These are phyloP conservation scores for Peronospora destructor DNA, from an alignment of 352 stramenopile genomes.

Conservation along the genomic window DNA sequence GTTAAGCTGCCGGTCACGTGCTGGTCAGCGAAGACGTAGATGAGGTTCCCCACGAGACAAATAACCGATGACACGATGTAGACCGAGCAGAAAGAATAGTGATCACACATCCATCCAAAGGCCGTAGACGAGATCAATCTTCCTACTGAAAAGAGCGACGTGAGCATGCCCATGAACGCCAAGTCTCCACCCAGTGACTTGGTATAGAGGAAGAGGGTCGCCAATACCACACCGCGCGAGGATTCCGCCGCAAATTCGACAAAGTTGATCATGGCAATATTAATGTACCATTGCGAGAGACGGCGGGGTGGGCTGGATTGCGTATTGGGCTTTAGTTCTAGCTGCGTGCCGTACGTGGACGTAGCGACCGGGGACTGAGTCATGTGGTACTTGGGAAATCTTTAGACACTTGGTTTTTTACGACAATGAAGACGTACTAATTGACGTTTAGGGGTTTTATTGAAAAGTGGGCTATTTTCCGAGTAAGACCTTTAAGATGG, in stretches of 20 bases:
- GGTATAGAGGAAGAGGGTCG: conserved; percentile 80
- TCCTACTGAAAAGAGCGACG: conserved; percentile 76
- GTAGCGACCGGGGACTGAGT: not conserved
- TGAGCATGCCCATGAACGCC: conserved; percentile 75
- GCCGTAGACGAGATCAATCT: conserved; percentile 72
- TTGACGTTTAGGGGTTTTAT: too few species aligned
- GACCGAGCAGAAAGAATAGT: conserved; percentile 71
- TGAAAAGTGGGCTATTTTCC: too few species aligned
- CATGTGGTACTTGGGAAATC: not conserved
- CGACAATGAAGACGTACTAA: not conserved
- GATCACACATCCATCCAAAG: conserved; percentile 82
- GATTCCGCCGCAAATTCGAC: conserved; percentile 78
- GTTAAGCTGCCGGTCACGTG: conserved; percentile 49
- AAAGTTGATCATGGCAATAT: conserved; percentile 82
- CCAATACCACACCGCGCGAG: conserved; percentile 66
- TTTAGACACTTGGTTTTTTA: not conserved
- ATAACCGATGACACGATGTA: conserved; percentile 72
- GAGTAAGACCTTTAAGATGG: too few species aligned
- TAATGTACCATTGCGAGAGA: conserved; percentile 57
- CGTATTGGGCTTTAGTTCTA: conserved; percentile 6
- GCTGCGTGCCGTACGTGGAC: conserved; percentile 21
- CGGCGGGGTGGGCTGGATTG: conserved; percentile 34
- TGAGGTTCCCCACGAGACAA: conserved; percentile 63
- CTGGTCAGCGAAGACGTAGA: conserved; percentile 63
- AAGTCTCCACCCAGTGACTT: conserved; percentile 73